Evolutionary conservation across 352 stramenopile genomes (phyloP), one percentile per base, ranked within the genome.

Genomic region (Globisporangium canariense): DNA sequence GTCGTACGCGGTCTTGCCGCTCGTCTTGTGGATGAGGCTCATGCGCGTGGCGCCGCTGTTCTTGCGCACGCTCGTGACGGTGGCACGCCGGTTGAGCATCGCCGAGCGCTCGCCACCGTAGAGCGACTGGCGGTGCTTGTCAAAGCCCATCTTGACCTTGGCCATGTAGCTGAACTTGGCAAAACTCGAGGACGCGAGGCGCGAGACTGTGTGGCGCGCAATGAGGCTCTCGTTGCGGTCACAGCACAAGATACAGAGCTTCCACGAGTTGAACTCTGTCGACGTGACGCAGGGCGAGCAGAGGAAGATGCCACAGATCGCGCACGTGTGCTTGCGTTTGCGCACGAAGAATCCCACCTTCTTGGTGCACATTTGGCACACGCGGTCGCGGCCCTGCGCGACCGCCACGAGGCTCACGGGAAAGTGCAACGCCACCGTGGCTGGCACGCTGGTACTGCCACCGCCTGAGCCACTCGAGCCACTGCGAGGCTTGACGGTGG

Each of bases 291-390:
- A 91, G 41, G 75, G 76, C 20, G 75, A 76, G 59, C 81, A 89
- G 32, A 91, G 68, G 38, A 83, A 85, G 58, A 86, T 75, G 28
- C 77, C 78, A 57, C 81, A 91, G 36, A 91, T 70, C 43, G 77
- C 79, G 57, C 81, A 91, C 51, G 86, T 50, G 58, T 89, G 78
- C 0, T 81, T 77, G 58, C 85, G 85, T 68, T 85, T 88, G 41
- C 73, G 74, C 18, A 66, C 75, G 63, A 91, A 83, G 64, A 89
- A 69, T 6, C 81, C 75, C 2, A 91, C 72, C 34, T 75, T 73
- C 47, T 78, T 81, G 22, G 85, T 77, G 62, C 81, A 91, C 7
- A 83, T 80, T 53, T 91, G 81, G 45, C 81, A 91, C 53, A 86
- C 78, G 58, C 75, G 78, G 49, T 85, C 74, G 13, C 75, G 74